Evolutionary conservation across 768 basidiomycete genomes (phyloP).

Genomic region (Clitopilus hobsonii): DNA sequence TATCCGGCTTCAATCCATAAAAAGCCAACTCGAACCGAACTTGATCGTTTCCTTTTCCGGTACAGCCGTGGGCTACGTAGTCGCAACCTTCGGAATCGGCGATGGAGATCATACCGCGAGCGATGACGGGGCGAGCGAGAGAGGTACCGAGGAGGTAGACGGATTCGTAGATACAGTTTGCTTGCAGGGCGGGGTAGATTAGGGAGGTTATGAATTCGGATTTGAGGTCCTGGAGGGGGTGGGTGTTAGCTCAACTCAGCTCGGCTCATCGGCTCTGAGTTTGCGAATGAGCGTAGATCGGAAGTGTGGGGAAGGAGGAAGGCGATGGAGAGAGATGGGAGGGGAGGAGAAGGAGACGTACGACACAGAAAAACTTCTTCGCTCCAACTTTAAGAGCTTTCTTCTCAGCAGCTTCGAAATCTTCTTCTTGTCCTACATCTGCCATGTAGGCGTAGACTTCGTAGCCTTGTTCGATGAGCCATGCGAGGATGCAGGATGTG

Average conservation of each 20-base stretch:
- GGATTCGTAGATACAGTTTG: slow-evolving; percentile 98
- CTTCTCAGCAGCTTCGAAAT: slow-evolving; percentile 85
- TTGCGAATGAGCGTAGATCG: no score
- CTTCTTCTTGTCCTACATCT: slow-evolving; percentile 92
- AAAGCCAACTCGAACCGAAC: slow-evolving; percentile 99
- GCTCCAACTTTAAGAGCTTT: slow-evolving; percentile 92
- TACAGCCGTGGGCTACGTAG: slow-evolving; percentile 97
- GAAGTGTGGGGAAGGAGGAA: no score
- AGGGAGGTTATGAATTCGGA: slow-evolving; percentile 94
- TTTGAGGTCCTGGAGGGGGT: slow-evolving; percentile 82
- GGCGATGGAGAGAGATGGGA: not conserved
- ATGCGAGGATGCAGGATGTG: slow-evolving; percentile 98
- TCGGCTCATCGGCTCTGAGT: no score
- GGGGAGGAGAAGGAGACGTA: slow-evolving; percentile 19
- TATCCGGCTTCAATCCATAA: slow-evolving; percentile 96
- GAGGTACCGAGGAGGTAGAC: slow-evolving; percentile 98
- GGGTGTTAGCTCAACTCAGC: no score
- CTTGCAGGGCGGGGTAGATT: slow-evolving; percentile 97
- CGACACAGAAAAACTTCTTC: slow-evolving; percentile 93
- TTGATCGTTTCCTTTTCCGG: slow-evolving; percentile 99
- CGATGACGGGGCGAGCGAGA: slow-evolving; percentile 96
- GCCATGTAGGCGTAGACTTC: slow-evolving; percentile 98
- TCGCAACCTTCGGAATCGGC: slow-evolving; percentile 94
- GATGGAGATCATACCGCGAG: slow-evolving; percentile 95
- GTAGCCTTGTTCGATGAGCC: slow-evolving; percentile 98